These are phyloP conservation scores for Saccharomyces uvarum DNA, from an alignment of 1,139 yeast species.

Conservation along the genomic window DNA sequence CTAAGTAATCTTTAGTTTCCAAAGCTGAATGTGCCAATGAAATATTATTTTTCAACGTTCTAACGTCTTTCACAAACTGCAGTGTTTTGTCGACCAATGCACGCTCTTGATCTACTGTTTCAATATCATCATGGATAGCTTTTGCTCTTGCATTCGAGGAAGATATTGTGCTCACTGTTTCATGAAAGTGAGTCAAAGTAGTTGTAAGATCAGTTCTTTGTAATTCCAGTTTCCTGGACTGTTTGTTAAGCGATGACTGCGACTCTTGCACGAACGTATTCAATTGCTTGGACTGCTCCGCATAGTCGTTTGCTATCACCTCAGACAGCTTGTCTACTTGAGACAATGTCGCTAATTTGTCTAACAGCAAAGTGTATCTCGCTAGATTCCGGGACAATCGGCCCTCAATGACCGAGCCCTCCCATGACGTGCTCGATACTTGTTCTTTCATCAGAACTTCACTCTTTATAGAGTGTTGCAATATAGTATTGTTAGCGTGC, in stretches of 20 bases:
- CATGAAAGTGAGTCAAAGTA: constrained; percentile 33
- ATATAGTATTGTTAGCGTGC: not conserved
- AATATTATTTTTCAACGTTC: constrained; percentile 38
- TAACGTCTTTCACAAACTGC: constrained; percentile 58
- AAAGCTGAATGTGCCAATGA: constrained; percentile 23
- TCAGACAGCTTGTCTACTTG: constrained; percentile 24
- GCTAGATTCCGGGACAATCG: constrained; percentile 25
- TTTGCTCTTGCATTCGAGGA: constrained; percentile 61
- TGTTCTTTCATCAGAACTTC: not conserved
- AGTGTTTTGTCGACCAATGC: constrained; percentile 58
- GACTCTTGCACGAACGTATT: constrained; percentile 18
- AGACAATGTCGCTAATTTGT: constrained; percentile 26
- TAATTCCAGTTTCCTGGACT: constrained; percentile 33
- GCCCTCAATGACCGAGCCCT: constrained; percentile 12
- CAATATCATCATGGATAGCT: constrained; percentile 59
- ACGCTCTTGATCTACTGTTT: constrained; percentile 64
- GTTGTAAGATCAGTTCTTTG: constrained; percentile 41
- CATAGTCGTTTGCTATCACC: constrained; percentile 19
- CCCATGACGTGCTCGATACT: not conserved
- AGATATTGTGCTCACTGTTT: constrained; percentile 30
- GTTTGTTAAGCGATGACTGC: constrained; percentile 26
- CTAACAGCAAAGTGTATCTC: constrained; percentile 22
- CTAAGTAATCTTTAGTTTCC: constrained; percentile 45
- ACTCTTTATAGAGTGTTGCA: not conserved
- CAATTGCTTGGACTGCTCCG: constrained; percentile 14